A percentile compares a stretch with the other conserved stretches of the same genome.
Evolutionary conservation across 2,329 filamentous ascomycete genomes (phyloP).

Genomic region (Fusarium sp.): DNA sequence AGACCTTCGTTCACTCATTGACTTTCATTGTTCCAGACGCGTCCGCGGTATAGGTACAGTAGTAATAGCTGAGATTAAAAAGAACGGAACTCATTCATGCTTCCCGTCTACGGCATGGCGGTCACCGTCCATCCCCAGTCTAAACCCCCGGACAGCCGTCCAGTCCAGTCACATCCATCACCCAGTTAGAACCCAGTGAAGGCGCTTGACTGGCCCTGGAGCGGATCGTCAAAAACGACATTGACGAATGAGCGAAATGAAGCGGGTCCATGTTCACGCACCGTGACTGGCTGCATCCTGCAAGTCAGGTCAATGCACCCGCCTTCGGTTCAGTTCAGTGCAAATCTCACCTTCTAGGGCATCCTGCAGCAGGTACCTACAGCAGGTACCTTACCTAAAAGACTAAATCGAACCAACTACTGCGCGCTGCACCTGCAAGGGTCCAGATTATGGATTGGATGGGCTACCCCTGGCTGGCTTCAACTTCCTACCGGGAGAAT

Average conservation of each 20-base stretch:
- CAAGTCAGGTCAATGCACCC: conserved; percentile 30
- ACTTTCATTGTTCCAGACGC: conserved; percentile 15
- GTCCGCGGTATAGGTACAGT: conserved; percentile 1
- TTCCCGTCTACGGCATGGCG: conserved; percentile 14
- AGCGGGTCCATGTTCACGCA: conserved; percentile 20
- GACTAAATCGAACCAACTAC: conserved; percentile 13
- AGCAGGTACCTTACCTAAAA: conserved; percentile 9
- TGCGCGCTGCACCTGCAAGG: conserved; percentile 30
- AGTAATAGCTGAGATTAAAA: conserved; percentile 27
- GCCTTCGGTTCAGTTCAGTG: conserved; percentile 33
- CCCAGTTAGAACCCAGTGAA: conserved; percentile 16
- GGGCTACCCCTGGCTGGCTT: conserved; percentile 40
- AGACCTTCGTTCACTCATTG: conserved; percentile 4
- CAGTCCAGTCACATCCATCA: conserved; percentile 18
- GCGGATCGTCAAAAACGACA: conserved; percentile 31
- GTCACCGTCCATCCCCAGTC: conserved; percentile 33
- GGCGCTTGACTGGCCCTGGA: conserved; percentile 25
- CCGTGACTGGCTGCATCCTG: conserved; percentile 19
- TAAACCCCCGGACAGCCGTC: conserved; percentile 31
- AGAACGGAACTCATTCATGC: conserved; percentile 27
- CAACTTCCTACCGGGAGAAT: conserved; percentile 36
- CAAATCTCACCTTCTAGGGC: conserved; percentile 31
- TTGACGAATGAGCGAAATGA: conserved; percentile 31
- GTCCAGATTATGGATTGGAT: conserved; percentile 27
- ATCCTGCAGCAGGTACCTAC: conserved; percentile 14